Base-by-base conservation (phyloP, 805 yeast genomes). In the Starmerella gropengiesseri region DNA sequence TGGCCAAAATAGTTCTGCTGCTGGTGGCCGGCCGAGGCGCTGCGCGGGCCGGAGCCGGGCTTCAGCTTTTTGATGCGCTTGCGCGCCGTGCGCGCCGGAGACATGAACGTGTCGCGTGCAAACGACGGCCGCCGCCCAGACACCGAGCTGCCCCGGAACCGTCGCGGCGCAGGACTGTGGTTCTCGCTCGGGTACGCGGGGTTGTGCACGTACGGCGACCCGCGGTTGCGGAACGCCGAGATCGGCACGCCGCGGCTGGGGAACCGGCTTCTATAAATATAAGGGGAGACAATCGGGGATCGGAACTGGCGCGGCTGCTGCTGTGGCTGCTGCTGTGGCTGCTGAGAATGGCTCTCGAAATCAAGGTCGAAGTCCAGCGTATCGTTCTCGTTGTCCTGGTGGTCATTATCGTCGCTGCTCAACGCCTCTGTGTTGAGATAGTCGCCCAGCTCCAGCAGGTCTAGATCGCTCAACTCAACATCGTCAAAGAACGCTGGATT, bases 141-240 rank as follows among this genome's bases (percentile, higher is more conserved):
- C 17, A 45, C 40, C 25, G 56, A 49, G 31, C 46, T 28, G n/a
- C 50, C 38, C 5, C 50, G 31, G n/a, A 28, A 9, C 5, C 51
- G 41, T 25, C 50, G 42, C 16, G 45, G 51, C 3, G 43, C 42
- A 1, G 52, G 52, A 41, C 51, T 49, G 28, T 33, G 22, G 23
- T 29, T 35, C 21, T 49, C 52, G 16, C 32, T 26, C 5, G 48
- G 45, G 37, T 44, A 47, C 17, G 52, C 49, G 7, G 40, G 40
- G 31, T 48, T 49, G 31, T 31, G 14, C 17, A 42, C 50, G 17
- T 44, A 47, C n/a, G 52, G 47, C 18, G 74, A 61, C 11, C 81
- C 81, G 55, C 85, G 80, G 62, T 85, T 87, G 56, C 97, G 68
- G 60, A 89, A 89, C 1, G 96, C 96, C 2, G 93, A 82, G 31